Conservation (phyloP, 768 basidiomycete species). For the Phlebiopsis gigantea region DNA sequence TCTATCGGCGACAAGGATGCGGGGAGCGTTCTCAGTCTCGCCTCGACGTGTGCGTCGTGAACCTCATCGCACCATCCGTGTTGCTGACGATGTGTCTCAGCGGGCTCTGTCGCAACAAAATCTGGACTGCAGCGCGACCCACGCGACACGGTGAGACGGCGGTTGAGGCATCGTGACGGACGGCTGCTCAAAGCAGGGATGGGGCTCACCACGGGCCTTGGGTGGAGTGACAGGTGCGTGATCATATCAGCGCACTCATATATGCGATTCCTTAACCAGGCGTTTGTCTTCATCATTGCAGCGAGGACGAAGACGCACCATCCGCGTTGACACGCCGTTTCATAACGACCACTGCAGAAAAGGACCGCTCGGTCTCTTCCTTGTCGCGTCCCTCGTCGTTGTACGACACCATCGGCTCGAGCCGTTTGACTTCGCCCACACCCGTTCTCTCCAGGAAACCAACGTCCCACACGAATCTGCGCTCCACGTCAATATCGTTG, state of each 20-base stretch:
- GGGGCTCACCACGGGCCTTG: slow-evolving; percentile 36
- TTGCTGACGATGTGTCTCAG: slow-evolving; percentile 7
- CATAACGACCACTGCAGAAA: slow-evolving; percentile 25
- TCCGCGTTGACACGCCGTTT: slow-evolving; percentile 33
- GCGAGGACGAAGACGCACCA: slow-evolving; percentile 39
- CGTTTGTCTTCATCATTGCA: too few species aligned
- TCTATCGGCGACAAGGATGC: slow-evolving; percentile 7
- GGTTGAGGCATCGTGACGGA: slow-evolving; percentile 33
- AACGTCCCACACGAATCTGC: slow-evolving; percentile 4
- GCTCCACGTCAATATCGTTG: slow-evolving; percentile 11
- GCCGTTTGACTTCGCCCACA: slow-evolving; percentile 6
- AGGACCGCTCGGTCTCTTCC: slow-evolving; percentile 11
- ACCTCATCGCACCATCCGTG: not conserved
- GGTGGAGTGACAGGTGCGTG: slow-evolving; percentile 36
- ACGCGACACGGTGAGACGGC: slow-evolving; percentile 30
- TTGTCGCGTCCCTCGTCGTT: not conserved
- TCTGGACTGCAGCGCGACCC: slow-evolving; percentile 30
- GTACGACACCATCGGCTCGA: not conserved
- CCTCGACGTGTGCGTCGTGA: slow-evolving; percentile 22
- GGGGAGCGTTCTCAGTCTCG: slow-evolving; percentile 24
- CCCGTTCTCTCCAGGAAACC: not conserved
- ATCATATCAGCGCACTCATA: too few species aligned
- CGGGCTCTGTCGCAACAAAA: slow-evolving; percentile 24
- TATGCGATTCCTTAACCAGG: too few species aligned
- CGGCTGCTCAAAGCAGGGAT: slow-evolving; percentile 31